phyloP scores from a whole-genome alignment of 257 asterid genomes.

The Solanum habrochaites region DNA sequence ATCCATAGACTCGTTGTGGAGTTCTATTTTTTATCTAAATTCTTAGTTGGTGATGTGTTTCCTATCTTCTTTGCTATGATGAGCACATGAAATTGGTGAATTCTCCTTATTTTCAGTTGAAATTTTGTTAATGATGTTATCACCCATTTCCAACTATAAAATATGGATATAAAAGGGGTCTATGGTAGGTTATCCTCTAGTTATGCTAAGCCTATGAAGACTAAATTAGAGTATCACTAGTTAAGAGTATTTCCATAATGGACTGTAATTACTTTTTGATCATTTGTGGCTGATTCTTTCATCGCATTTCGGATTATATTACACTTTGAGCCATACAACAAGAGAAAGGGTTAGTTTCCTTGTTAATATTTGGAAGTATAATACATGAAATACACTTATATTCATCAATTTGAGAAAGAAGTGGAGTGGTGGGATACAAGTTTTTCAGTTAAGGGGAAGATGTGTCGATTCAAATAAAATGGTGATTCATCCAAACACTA shows the following conservation, averaged over 20 bases:
- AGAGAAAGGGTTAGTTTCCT: no score
- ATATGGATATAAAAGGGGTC: no score
- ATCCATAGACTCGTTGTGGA: background rate
- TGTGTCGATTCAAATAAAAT: background rate
- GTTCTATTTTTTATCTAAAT: background rate
- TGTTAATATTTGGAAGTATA: background rate
- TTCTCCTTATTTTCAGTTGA: background rate
- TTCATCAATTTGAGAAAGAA: background rate
- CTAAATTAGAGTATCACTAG: background rate
- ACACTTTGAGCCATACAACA: background rate
- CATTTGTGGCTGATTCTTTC: background rate
- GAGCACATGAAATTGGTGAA: background rate
- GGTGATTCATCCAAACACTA: no score
- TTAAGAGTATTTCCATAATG: background rate
- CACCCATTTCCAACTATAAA: background rate
- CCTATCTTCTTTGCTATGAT: background rate
- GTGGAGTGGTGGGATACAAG: background rate
- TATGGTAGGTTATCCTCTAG: background rate
- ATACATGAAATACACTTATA: background rate
- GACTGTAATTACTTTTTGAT: background rate
- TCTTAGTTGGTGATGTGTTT: background rate
- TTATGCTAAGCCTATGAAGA: background rate
- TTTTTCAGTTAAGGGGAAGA: background rate
- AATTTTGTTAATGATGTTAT: background rate
- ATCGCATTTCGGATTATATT: background rate